phyloP scores from a whole-genome alignment of 2,329 filamentous ascomycete genomes.

The Rhexocercosporidium sp. region DNA sequence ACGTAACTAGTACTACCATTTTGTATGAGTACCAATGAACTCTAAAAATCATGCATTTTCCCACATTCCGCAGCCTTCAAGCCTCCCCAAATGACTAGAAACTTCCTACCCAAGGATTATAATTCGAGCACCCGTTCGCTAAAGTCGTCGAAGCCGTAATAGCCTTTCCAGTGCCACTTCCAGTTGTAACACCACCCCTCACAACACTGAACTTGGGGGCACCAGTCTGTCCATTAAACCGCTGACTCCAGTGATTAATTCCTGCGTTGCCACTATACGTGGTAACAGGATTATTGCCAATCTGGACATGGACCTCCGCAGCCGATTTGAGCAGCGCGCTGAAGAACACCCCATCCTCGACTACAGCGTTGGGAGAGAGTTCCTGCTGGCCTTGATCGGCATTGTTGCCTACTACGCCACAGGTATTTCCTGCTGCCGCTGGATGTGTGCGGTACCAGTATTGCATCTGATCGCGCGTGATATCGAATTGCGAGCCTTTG shows the following conservation, averaged over 20 bases:
- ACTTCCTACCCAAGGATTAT: constrained; percentile 38
- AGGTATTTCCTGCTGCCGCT: constrained; percentile 40
- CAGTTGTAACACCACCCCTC: constrained; percentile 32
- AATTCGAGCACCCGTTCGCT: constrained; percentile 35
- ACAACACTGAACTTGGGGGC: constrained; percentile 39
- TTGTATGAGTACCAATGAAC: background rate
- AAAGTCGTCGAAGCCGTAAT: constrained; percentile 35
- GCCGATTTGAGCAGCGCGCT: constrained; percentile 38
- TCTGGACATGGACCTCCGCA: constrained; percentile 41
- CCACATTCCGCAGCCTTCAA: background rate
- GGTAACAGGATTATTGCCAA: constrained; percentile 36
- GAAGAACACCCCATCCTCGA: constrained; percentile 41
- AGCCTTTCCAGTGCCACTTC: constrained; percentile 32
- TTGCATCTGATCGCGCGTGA: constrained; percentile 43
- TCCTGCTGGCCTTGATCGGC: constrained; percentile 33
- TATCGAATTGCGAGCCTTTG: constrained; percentile 47
- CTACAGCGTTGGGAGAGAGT: constrained; percentile 39
- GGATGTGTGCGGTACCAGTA: constrained; percentile 51
- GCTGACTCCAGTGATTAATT: constrained; percentile 37
- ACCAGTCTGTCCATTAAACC: constrained; percentile 43
- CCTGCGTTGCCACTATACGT: constrained; percentile 26
- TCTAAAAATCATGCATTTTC: background rate
- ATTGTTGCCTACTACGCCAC: constrained; percentile 42
- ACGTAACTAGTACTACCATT: background rate
- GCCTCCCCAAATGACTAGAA: constrained; percentile 22